Conservation (phyloP, 331 rosid genomes). For the Rhamnella rubrinervis region DNA sequence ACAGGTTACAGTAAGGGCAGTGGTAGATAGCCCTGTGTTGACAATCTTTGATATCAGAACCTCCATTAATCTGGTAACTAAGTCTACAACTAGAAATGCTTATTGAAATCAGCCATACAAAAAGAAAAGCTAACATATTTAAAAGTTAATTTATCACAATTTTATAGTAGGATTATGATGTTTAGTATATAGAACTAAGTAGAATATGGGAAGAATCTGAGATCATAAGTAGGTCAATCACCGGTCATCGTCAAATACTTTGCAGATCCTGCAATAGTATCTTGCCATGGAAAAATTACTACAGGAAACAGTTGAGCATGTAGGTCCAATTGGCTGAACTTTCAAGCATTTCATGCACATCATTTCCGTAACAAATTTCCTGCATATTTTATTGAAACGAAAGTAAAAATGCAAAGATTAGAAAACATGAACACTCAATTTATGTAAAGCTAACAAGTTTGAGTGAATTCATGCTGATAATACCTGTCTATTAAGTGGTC, state of each 20-base stretch:
- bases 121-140: neutral
- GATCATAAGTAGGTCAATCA: conserved; percentile 18
- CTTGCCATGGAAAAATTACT: conserved; percentile 71
- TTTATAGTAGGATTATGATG: conserved; percentile 9
- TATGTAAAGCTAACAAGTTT: conserved; percentile 5
- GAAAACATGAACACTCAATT: conserved; percentile 15
- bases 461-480: conserved; percentile 11
- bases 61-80: conserved; percentile 8
- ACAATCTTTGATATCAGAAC: conserved; percentile 27
- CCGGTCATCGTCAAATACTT: conserved; percentile 61
- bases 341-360: conserved; percentile 94
- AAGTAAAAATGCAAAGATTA: conserved; percentile 21
- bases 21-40: conserved; percentile 93
- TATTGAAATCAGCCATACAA: neutral
- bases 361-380: conserved; percentile 80
- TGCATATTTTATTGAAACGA: conserved; percentile 34
- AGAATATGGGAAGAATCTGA: neutral
- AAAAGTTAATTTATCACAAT: neutral
- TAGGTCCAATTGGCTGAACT: conserved; percentile 69
- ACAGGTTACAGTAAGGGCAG: conserved; percentile 92
- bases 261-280: conserved; percentile 88
- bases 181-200: neutral
- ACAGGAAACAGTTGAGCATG: conserved; percentile 73
- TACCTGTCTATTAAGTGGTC: conserved; percentile 81
- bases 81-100: neutral